phyloP scores from a whole-genome alignment of 2,329 filamentous ascomycete genomes.

The Phaeosphaeriaceae sp. region DNA sequence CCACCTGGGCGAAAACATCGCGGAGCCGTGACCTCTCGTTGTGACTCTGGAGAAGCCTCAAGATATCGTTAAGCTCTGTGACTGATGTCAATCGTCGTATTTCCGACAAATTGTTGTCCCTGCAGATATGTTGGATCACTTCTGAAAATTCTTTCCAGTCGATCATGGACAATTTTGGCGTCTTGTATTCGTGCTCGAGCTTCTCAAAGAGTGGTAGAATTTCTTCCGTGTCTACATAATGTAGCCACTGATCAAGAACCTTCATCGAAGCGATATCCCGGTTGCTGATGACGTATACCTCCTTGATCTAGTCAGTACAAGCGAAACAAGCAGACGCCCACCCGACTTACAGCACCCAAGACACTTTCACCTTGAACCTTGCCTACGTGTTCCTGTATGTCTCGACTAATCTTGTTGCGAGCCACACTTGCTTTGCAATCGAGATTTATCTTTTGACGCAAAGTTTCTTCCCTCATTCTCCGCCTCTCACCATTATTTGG shows the following conservation, averaged over 20 bases:
- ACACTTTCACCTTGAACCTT: conserved; percentile 48
- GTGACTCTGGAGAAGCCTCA: conserved; percentile 25
- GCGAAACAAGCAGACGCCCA: background rate
- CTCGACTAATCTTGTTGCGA: conserved; percentile 48
- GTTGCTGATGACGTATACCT: conserved; percentile 55
- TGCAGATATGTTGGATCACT: conserved; percentile 20
- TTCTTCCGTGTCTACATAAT: conserved; percentile 50
- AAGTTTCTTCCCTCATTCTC: conserved; percentile 30
- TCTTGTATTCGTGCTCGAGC: conserved; percentile 40
- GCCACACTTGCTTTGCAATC: conserved; percentile 48
- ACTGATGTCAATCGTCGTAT: conserved; percentile 17
- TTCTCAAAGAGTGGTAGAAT: conserved; percentile 47
- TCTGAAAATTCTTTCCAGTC: conserved; percentile 28
- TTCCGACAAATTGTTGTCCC: conserved; percentile 24
- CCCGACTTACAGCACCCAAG: conserved; percentile 44
- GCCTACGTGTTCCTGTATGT: conserved; percentile 48
- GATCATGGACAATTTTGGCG: conserved; percentile 36
- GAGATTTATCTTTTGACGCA: conserved; percentile 34
- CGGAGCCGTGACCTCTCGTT: conserved; percentile 24
- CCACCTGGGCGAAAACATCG: conserved; percentile 17
- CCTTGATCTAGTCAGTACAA: conserved; percentile 30
- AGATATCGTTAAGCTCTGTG: conserved; percentile 20
- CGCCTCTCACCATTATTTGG: conserved; percentile 28
- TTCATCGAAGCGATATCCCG: conserved; percentile 47
- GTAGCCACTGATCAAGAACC: conserved; percentile 51